Evolutionary conservation across 345 rosid species (phyloP), one percentile per base, ranked within the genome.

Genomic region (Excoecaria agallocha): DNA sequence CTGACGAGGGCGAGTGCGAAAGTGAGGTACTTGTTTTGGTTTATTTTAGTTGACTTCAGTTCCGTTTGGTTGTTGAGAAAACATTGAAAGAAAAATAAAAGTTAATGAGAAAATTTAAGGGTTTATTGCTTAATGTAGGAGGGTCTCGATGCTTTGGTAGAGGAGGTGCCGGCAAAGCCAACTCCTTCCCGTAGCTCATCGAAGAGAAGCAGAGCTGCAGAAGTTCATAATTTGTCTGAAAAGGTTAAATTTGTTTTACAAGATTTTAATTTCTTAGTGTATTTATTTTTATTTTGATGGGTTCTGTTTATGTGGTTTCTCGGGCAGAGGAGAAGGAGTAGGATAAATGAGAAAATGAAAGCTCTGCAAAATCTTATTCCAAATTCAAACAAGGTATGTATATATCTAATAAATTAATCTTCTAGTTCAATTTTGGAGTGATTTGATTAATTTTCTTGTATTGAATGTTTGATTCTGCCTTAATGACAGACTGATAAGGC

Each of bases 331-430:
- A 89, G 98, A 83, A 86, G 98, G 78, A 94, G 98, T 68, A 89
- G 93, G 86, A 94, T 94, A 64, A 94, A 92, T 78, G 98, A 92
- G 86, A 94, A 94, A 83, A 91, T 94, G 98, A 94, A 94, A 80
- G 97, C 98, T 17, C 83, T 94, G 73, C 98, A 94, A 22, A 89
- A 87, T 78, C 86, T 92, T 41, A 92, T 92, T 76, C 98, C 98
- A 15, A 92, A 94, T 74, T 94, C 98, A 48, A 94, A 92, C 75
- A 94, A 92, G 93, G 98, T 92, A 74, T 67, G 38, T 43, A 8
- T 22, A 12, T 39, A 8, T 2, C 1, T 30, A 30, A 30, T 30
- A 30, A 8, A 2, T 24, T 64, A 25, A 45, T 57, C 61, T 41
- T 43, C 30, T 43, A 25, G 22, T 65, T 45, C 0, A 12, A 35